phyloP scores from a whole-genome alignment of 495 filamentous ascomycete species.

The Penicillium waksmanii region DNA sequence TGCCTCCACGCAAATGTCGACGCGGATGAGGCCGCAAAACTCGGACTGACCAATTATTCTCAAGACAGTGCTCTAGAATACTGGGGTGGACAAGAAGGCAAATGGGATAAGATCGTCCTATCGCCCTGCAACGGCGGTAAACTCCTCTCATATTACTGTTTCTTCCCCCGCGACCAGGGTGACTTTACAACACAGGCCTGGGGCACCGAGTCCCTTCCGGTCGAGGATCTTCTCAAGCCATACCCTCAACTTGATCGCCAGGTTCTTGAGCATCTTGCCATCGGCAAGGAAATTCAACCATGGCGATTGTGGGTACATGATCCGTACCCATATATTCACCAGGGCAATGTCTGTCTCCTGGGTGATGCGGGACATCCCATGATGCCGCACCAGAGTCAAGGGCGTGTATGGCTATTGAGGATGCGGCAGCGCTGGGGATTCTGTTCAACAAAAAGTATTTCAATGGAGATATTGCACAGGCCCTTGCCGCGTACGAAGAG shows the following conservation, averaged over 20 bases:
- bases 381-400: slow-evolving; percentile 58
- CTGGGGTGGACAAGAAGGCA: slow-evolving; percentile 54
- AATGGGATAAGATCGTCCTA: slow-evolving; percentile 53
- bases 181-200: slow-evolving; percentile 48
- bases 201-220: slow-evolving; percentile 38
- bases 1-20: slow-evolving; percentile 51
- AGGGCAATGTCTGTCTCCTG: slow-evolving; percentile 39
- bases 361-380: slow-evolving; percentile 51
- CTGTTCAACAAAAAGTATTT: slow-evolving; percentile 49
- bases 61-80: slow-evolving; percentile 49
- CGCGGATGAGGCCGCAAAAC: slow-evolving; percentile 45
- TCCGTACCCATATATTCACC: slow-evolving; percentile 45
- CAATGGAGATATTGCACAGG: slow-evolving; percentile 41
- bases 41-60: slow-evolving; percentile 49
- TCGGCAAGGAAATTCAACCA: slow-evolving; percentile 49
- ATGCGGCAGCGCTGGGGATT: slow-evolving; percentile 51
- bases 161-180: slow-evolving; percentile 48
- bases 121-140: slow-evolving; percentile 52
- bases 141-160: slow-evolving; percentile 54
- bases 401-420: slow-evolving; percentile 55
- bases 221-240: slow-evolving; percentile 48
- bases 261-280: slow-evolving; percentile 42
- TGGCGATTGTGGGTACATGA: slow-evolving; percentile 56
- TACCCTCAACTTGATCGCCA: slow-evolving; percentile 48
- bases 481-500: slow-evolving; percentile 47